Evolutionary conservation across 805 yeast genomes (phyloP).

Genomic region (Debaryomyces hansenii): DNA sequence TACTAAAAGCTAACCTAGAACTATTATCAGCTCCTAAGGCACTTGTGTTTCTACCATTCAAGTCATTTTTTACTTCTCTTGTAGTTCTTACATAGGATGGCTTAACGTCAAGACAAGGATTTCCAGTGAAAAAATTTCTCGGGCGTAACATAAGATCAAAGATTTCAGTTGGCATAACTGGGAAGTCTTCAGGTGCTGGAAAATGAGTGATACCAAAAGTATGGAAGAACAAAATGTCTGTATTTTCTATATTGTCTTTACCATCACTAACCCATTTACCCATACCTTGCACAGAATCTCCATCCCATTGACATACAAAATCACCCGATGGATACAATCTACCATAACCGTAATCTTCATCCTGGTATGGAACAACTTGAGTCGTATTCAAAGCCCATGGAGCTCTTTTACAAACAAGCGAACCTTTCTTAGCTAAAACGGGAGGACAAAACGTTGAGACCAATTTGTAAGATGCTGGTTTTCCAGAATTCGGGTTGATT

Average conservation of each 20-base stretch:
- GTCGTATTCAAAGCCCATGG: constrained; percentile 73
- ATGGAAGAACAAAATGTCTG: constrained; percentile 75
- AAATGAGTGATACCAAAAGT: constrained; percentile 84
- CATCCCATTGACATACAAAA: constrained; percentile 72
- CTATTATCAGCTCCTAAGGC: constrained; percentile 38
- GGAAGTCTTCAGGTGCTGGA: constrained; percentile 90
- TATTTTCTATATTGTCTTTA: constrained; percentile 54
- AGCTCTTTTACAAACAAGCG: constrained; percentile 77
- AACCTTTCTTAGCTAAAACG: constrained; percentile 70
- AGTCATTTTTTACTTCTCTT: constrained; percentile 37
- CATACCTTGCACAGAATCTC: constrained; percentile 67
- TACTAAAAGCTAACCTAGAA: constrained; percentile 39
- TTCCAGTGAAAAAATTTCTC: constrained; percentile 73
- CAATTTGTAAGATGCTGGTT: constrained; percentile 74
- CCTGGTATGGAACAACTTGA: constrained; percentile 70
- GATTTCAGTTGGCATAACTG: constrained; percentile 86
- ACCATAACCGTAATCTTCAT: constrained; percentile 49
- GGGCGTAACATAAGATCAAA: constrained; percentile 74
- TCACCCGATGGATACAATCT: constrained; percentile 81
- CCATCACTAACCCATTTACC: constrained; percentile 70
- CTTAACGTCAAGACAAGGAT: constrained; percentile 73
- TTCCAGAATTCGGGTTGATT: constrained; percentile 66
- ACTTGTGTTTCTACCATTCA: constrained; percentile 32
- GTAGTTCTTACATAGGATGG: constrained; percentile 55
- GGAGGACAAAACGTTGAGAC: constrained; percentile 76